phyloP scores from a whole-genome alignment of 257 asterid genomes.

The Nicotiana tomentosiformis region DNA sequence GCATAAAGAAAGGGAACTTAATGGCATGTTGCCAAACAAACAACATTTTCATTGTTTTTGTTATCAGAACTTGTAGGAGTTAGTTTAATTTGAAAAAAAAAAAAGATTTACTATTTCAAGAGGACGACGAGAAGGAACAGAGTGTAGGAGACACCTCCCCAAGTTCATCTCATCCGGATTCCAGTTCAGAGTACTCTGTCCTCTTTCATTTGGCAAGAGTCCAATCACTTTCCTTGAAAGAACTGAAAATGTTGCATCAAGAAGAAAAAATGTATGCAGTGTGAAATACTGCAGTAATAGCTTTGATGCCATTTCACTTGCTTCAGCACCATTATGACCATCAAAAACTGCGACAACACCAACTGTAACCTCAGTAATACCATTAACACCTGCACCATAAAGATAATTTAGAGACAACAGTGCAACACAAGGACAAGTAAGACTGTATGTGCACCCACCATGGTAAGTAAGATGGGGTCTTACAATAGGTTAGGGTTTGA shows the following conservation, averaged over 20 bases:
- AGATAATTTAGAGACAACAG: not conserved
- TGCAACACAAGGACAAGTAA: not conserved
- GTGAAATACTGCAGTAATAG: conserved; percentile 71
- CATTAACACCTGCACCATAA: conserved; percentile 44
- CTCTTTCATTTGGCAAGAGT: conserved; percentile 47
- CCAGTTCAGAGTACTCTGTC: conserved; percentile 39
- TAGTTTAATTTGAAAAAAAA: not conserved
- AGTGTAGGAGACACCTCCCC: conserved; percentile 51
- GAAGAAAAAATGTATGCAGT: conserved; percentile 83
- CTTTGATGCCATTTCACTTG: conserved; percentile 90
- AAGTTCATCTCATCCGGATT: conserved; percentile 35
- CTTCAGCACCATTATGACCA: conserved; percentile 95
- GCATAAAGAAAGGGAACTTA: not conserved
- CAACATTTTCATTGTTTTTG: not conserved
- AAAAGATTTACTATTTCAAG: not conserved
- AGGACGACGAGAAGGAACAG: not conserved
- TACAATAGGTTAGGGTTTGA: not conserved
- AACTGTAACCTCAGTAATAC: conserved; percentile 65
- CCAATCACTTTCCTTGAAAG: conserved; percentile 50
- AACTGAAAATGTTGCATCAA: conserved; percentile 66
- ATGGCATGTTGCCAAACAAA: not conserved
- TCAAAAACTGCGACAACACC: conserved; percentile 89
- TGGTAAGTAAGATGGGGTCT: not conserved
- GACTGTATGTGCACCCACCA: not conserved
- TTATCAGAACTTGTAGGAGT: not conserved